phyloP scores from a whole-genome alignment of 768 basidiomycete genomes.

The Podaxis rugospora region DNA sequence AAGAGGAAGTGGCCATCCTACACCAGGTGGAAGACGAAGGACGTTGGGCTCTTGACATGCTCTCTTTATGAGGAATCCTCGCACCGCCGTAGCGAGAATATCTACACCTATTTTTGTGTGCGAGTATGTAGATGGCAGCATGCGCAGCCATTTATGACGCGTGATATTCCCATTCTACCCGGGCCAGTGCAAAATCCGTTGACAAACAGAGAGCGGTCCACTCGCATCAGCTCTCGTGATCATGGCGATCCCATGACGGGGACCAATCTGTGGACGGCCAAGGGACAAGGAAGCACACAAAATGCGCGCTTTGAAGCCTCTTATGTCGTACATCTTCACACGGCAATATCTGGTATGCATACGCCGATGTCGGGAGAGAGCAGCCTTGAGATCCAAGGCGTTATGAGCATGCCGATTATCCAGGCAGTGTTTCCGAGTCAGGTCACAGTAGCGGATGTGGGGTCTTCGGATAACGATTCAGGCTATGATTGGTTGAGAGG shows the following conservation, averaged over 20 bases:
- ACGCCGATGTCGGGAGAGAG: not conserved
- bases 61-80: not conserved
- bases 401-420: slow-evolving; percentile 5
- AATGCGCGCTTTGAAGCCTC: not conserved
- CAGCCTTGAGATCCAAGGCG: not conserved
- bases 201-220: not conserved
- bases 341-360: not conserved
- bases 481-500: not conserved
- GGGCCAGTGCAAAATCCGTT: not conserved
- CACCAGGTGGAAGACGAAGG: not conserved
- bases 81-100: not conserved
- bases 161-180: not conserved
- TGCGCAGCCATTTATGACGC: slow-evolving; percentile 5
- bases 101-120: not conserved
- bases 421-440: not conserved
- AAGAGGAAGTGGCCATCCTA: not conserved
- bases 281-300: not conserved
- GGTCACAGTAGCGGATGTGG: not conserved
- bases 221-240: slow-evolving; percentile 2
- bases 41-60: not conserved
- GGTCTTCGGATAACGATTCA: not conserved
- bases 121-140: not conserved
- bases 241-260: not conserved
- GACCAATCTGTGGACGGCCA: not conserved
- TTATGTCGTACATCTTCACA: not conserved